A percentile compares a stretch with the other conserved stretches of the same genome.
Evolutionary conservation across 495 filamentous ascomycete genomes (phyloP).

Genomic region (Penicillium cosmopolitanum): DNA sequence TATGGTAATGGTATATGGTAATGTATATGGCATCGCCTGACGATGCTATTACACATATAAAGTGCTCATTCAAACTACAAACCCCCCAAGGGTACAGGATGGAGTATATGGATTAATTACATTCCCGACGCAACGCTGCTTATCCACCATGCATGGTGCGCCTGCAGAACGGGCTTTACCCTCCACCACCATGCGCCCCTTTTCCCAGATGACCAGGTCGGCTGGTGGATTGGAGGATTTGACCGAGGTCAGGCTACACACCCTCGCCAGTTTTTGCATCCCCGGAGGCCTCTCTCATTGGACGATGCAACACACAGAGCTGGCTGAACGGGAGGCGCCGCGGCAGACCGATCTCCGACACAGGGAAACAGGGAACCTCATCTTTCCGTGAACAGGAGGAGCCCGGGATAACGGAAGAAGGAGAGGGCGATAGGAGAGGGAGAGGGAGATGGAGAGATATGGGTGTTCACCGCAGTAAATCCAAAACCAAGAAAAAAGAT

Average conservation of each 20-base stretch:
- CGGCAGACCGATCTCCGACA: not conserved
- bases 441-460: not conserved
- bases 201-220: not conserved
- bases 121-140: not conserved
- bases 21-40: not conserved
- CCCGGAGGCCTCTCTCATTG: not conserved
- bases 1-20: not conserved
- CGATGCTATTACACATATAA: not conserved
- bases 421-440: not conserved
- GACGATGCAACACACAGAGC: not conserved
- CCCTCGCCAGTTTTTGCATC: not conserved
- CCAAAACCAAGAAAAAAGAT: not conserved
- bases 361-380: not conserved
- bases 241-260: not conserved
- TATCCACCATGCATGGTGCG: not conserved
- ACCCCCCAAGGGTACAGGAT: not conserved
- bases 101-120: not conserved
- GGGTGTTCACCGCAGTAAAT: not conserved
- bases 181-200: not conserved
- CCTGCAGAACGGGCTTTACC: not conserved
- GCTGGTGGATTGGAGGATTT: not conserved
- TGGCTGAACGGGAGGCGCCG: conserved; percentile 15
- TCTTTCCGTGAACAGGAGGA: not conserved
- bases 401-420: not conserved
- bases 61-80: not conserved